These are phyloP conservation scores for Fusarium sp. DNA, from an alignment of 2,329 filamentous ascomycete species.

Conservation along the genomic window DNA sequence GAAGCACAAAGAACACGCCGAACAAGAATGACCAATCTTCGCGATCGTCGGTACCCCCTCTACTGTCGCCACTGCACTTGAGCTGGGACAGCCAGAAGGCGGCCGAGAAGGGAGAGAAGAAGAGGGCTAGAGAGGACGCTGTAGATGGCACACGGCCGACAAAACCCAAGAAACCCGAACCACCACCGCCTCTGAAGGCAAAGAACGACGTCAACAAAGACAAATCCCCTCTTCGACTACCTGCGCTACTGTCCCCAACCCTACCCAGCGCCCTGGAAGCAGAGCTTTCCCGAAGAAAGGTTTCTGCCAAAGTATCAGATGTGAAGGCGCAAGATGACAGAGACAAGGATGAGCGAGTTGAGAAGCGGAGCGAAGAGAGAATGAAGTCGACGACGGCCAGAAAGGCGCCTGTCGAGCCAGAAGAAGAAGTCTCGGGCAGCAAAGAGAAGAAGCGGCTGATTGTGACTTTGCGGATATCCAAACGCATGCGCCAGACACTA, in stretches of 20 bases:
- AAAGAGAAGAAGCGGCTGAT: slow-evolving; percentile 49
- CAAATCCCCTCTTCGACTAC: slow-evolving; percentile 54
- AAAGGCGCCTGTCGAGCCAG: slow-evolving; percentile 44
- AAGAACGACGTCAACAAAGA: slow-evolving; percentile 53
- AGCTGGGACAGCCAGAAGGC: slow-evolving; percentile 56
- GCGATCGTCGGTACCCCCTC: slow-evolving; percentile 59
- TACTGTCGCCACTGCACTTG: slow-evolving; percentile 65
- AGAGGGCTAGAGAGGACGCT: slow-evolving; percentile 47
- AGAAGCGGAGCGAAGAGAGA: slow-evolving; percentile 35
- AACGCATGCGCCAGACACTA: slow-evolving; percentile 57
- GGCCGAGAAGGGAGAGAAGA: slow-evolving; percentile 47
- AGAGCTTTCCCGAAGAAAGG: slow-evolving; percentile 49
- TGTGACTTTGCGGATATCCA: slow-evolving; percentile 63
- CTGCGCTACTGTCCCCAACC: slow-evolving; percentile 66
- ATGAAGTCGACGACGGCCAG: slow-evolving; percentile 36
- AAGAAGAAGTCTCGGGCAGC: slow-evolving; percentile 47
- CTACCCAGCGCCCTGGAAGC: slow-evolving; percentile 64
- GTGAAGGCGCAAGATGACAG: slow-evolving; percentile 30
- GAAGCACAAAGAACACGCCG: slow-evolving; percentile 51
- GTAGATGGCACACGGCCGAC: slow-evolving; percentile 45
- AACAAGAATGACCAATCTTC: slow-evolving; percentile 52
- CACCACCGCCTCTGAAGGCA: slow-evolving; percentile 39
- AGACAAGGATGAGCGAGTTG: slow-evolving; percentile 34
- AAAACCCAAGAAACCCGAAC: slow-evolving; percentile 47
- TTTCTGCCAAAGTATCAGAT: slow-evolving; percentile 35